Conservation (phyloP, 306 rosid species). For the Dalbergia cochinchinensis region DNA sequence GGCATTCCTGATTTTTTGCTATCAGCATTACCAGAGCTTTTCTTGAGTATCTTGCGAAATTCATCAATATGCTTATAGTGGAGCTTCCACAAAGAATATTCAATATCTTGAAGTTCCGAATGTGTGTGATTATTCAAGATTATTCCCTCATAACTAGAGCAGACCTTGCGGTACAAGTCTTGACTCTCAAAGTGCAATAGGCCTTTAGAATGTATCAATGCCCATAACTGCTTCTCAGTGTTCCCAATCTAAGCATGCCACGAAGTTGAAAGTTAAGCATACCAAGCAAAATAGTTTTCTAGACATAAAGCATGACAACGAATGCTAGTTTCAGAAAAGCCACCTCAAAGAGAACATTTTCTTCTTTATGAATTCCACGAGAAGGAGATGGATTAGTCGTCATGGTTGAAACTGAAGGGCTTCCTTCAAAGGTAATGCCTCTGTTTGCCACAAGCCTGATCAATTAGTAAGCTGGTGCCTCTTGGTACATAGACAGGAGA, state of each 20-base stretch:
- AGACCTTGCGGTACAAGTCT: slow-evolving; percentile 71
- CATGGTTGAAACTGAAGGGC: slow-evolving; percentile 52
- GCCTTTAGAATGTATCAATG: slow-evolving; percentile 78
- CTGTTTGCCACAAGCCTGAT: slow-evolving; percentile 44
- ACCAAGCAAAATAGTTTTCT: neutral
- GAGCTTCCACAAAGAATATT: slow-evolving; percentile 94
- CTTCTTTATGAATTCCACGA: slow-evolving; percentile 55
- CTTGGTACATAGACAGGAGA: slow-evolving; percentile 26
- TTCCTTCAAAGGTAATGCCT: slow-evolving; percentile 41
- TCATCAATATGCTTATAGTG: slow-evolving; percentile 95
- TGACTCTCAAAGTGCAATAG: slow-evolving; percentile 68
- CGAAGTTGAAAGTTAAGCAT: slow-evolving; percentile 40
- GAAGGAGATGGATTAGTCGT: slow-evolving; percentile 43
- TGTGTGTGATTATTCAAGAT: slow-evolving; percentile 55
- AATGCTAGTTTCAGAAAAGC: slow-evolving; percentile 46
- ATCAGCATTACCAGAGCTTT: slow-evolving; percentile 58
- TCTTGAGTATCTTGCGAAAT: slow-evolving; percentile 83
- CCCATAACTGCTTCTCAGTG: slow-evolving; percentile 75
- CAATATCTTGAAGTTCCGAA: slow-evolving; percentile 86
- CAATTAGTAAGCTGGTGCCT: slow-evolving; percentile 33
- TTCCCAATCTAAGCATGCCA: slow-evolving; percentile 64
- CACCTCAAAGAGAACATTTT: slow-evolving; percentile 65
- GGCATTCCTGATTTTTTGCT: slow-evolving; percentile 43
- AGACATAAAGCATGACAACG: slow-evolving; percentile 24
- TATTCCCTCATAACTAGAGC: slow-evolving; percentile 71